A percentile compares a stretch with the other conserved stretches of the same genome.
phyloP scores from a whole-genome alignment of 2,329 filamentous ascomycete species.

The Colletotrichum acutatum region DNA sequence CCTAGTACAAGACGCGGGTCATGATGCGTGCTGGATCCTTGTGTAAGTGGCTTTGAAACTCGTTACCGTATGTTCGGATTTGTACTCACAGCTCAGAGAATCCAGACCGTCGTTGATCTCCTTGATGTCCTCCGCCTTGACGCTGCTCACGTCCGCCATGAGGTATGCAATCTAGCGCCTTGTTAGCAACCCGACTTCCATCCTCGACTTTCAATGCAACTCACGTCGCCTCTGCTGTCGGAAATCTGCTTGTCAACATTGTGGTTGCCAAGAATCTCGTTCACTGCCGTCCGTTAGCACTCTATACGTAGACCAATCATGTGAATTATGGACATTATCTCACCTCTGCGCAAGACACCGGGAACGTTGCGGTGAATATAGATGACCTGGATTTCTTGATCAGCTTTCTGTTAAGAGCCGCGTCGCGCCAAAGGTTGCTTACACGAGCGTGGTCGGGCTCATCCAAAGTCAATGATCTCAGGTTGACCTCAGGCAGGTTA shows the following conservation, averaged over 20 bases:
- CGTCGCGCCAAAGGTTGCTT: slow-evolving; percentile 39
- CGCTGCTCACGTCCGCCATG: slow-evolving; percentile 96
- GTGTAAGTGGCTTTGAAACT: slow-evolving; percentile 8
- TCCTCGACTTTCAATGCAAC: slow-evolving; percentile 39
- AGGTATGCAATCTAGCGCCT: slow-evolving; percentile 80
- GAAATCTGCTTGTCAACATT: slow-evolving; percentile 99
- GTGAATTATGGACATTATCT: slow-evolving; percentile 16
- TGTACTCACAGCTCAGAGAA: slow-evolving; percentile 76
- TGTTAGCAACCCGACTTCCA: slow-evolving; percentile 34
- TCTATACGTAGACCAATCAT: neutral
- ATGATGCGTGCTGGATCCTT: slow-evolving; percentile 52
- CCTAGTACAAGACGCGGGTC: slow-evolving; percentile 59
- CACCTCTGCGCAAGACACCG: slow-evolving; percentile 88
- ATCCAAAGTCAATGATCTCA: slow-evolving; percentile 90
- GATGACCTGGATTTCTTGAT: slow-evolving; percentile 68
- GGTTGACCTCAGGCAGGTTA: slow-evolving; percentile 94
- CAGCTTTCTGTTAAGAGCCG: slow-evolving; percentile 8
- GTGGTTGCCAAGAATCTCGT: slow-evolving; percentile 92
- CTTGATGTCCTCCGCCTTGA: slow-evolving; percentile 84
- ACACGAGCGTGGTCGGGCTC: slow-evolving; percentile 89
- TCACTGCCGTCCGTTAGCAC: slow-evolving; percentile 66
- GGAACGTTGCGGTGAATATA: slow-evolving; percentile 98
- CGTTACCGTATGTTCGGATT: neutral
- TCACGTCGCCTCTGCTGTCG: slow-evolving; percentile 89
- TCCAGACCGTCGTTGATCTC: slow-evolving; percentile 87